Evolutionary conservation across 2,329 filamentous ascomycete genomes (phyloP).

Genomic region (Penicillium sp.): DNA sequence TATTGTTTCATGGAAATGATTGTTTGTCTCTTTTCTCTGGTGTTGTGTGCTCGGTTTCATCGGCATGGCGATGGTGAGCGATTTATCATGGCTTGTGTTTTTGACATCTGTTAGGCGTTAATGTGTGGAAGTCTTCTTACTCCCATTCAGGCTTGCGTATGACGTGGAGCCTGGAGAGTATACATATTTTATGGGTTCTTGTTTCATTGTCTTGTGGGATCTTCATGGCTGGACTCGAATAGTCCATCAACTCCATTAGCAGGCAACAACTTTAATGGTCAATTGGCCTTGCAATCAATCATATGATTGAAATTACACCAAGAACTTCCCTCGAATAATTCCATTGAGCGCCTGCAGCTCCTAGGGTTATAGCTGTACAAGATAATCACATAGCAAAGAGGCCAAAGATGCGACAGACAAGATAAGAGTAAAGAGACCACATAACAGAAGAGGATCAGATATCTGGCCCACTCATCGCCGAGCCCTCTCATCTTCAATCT

Average conservation of each 20-base stretch:
- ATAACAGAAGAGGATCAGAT: neutral
- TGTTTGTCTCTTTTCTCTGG: neutral
- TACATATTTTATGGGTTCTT: neutral
- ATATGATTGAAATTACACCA: neutral
- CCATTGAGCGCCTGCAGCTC: constrained; percentile 36
- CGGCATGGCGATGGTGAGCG: neutral
- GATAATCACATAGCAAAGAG: constrained; percentile 13
- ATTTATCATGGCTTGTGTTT: neutral
- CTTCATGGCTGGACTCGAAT: neutral
- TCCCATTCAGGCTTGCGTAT: neutral
- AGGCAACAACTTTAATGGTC: neutral
- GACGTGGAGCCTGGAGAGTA: neutral
- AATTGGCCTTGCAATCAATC: neutral
- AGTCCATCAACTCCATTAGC: neutral
- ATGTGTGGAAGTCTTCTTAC: neutral
- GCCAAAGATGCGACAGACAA: constrained; percentile 14
- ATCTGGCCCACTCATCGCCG: constrained; percentile 37
- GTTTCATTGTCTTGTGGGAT: neutral
- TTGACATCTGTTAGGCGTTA: neutral
- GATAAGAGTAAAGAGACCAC: constrained; percentile 5
- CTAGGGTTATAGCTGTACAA: constrained; percentile 36
- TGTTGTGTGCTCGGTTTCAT: neutral
- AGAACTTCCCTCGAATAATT: constrained; percentile 5
- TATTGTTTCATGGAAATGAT: neutral
- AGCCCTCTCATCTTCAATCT: constrained; percentile 84